Evolutionary conservation across 805 yeast species (phyloP).

Genomic region (Yarrowia bubula): DNA sequence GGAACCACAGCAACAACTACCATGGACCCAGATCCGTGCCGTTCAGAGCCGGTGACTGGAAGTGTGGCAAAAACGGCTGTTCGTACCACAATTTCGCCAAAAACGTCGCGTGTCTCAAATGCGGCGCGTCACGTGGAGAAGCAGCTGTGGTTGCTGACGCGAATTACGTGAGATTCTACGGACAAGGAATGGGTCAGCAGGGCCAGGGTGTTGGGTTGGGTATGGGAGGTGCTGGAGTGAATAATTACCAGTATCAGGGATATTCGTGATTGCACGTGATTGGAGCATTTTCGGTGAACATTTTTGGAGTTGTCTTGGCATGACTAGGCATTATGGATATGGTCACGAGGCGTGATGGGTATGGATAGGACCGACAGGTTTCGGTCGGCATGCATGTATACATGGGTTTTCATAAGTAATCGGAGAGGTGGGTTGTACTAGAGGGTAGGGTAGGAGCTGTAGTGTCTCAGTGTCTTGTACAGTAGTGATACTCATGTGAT

Average conservation of each 20-base stretch:
- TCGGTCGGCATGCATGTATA: conserved; percentile 1
- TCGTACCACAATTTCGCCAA: conserved; percentile 91
- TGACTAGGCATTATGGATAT: too few relatives aligned
- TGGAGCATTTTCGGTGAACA: background rate
- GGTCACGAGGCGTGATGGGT: too few relatives aligned
- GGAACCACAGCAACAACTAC: background rate
- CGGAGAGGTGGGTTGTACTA: background rate
- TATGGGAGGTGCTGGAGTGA: background rate
- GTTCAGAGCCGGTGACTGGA: conserved; percentile 96
- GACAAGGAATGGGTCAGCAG: conserved; percentile 1
- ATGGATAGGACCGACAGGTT: too few relatives aligned
- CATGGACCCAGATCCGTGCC: conserved; percentile 52
- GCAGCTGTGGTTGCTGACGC: conserved; percentile 30
- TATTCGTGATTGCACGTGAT: background rate
- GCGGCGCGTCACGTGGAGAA: conserved; percentile 66
- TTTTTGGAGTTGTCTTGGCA: too few relatives aligned
- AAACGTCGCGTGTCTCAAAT: conserved; percentile 79
- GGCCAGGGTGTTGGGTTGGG: conserved; percentile 6
- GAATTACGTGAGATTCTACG: conserved; percentile 2
- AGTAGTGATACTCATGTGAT: too few relatives aligned
- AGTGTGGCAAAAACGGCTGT: conserved; percentile 75
- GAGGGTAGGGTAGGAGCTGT: background rate
- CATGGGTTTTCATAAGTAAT: conserved; percentile 18
- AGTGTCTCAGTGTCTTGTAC: background rate
- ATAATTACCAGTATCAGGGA: conserved; percentile 1